Evolutionary conservation across 2,329 filamentous ascomycete genomes (phyloP).

Genomic region (Passalora sequoiae): DNA sequence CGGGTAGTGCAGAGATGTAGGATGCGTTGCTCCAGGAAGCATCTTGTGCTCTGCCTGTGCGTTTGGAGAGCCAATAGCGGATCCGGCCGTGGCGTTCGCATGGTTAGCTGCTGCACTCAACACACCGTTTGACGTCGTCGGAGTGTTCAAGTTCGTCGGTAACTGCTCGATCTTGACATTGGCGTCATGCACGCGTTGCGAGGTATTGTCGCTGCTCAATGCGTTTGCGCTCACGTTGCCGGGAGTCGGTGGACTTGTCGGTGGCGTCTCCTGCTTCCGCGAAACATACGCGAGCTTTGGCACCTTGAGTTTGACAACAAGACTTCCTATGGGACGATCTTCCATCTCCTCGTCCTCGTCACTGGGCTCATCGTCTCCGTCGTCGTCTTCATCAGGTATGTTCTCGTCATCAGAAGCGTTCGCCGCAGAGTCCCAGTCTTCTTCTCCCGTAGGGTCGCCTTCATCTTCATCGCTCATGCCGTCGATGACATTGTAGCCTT

Average conservation of each 20-base stretch:
- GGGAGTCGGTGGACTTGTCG: conserved; percentile 17
- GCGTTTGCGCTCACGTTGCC: too few species aligned
- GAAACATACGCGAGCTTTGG: conserved; percentile 1
- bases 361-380: conserved; percentile 46
- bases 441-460: conserved; percentile 52
- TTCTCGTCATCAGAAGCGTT: conserved; percentile 59
- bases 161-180: conserved; percentile 1
- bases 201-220: too few species aligned
- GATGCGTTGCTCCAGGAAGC: background rate
- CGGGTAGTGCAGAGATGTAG: background rate
- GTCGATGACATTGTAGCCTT: conserved; percentile 56
- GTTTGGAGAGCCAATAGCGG: background rate
- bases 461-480: conserved; percentile 62
- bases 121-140: conserved; percentile 2
- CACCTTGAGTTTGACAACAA: conserved; percentile 65
- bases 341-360: conserved; percentile 36
- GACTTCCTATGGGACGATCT: conserved; percentile 38
- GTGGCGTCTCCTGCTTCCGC: conserved; percentile 15
- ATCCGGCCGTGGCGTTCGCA: background rate
- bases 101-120: background rate
- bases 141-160: background rate
- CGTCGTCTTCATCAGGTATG: conserved; percentile 45
- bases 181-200: too few species aligned
- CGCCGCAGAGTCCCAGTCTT: conserved; percentile 68
- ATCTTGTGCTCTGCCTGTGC: background rate